Base-by-base conservation (phyloP, 805 yeast genomes). In the Sugiyamaella qingdaonensis region DNA sequence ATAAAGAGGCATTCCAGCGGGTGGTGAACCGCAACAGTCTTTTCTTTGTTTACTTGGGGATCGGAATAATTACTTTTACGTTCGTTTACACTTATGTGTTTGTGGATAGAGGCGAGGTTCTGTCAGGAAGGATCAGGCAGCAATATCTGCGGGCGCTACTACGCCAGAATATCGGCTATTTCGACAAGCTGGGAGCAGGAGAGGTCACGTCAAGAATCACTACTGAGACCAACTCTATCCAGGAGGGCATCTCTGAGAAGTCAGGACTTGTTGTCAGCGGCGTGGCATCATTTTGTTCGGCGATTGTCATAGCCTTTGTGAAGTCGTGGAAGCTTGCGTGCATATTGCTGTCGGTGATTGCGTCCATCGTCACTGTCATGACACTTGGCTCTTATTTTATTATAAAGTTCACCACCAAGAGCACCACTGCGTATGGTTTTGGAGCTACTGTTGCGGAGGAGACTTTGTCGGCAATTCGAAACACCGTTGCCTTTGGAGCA, bases 381-480 rank as follows among this genome's bases (percentile, higher is more conserved):
- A 56, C 55, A 14, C 48, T 53, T 7, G 68, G 71, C 5, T 64
- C 73, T 10, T 52, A 54, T 11, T 61, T 65, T 52, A 58, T 72
- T 44, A 58, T 66, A 55, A 64, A 65, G 58, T 64, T 55, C 53
- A 59, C 63, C 39, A 52, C 59, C 31, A 42, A 43, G 11, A 54
- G 60, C 32, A 56, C 56, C 14, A 52, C 54, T 18, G 60, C 59
- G 8, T 68, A 69, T 46, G 59, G 68, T 4, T 46, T 49, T 29
- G 72, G 75, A n/a, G 66, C 73, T 18, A 61, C 70, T 10, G 58
- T 73, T 16, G 77, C 77, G 13, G 77, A 73, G 53, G 77, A 73
- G 57, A 65, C 70, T 7, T 49, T 73, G 13, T 62, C 73, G 18
- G 65, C 75, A 4, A 67, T 71, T 18, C 67, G 76, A 42, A 73